Evolutionary conservation across 2,329 filamentous ascomycete genomes (phyloP), one percentile per base, ranked within the genome.

Genomic region (Aspergillus novoparasiticus): DNA sequence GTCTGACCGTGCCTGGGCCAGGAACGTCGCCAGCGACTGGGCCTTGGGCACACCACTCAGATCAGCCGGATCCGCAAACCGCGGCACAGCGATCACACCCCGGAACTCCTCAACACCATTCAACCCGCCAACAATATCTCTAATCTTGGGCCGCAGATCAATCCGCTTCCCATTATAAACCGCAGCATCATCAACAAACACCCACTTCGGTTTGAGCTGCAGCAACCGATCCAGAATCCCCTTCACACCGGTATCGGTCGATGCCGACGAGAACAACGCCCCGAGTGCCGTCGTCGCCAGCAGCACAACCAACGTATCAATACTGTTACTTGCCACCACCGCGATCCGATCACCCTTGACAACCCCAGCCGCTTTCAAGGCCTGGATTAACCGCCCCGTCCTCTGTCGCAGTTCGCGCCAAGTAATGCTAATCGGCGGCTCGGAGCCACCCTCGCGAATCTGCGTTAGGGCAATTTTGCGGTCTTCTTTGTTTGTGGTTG

Each of bases 101-200:
- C 85, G 70, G 66, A 95, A 93, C 39, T 87, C 85, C 11, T 73
- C 60, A 55, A 89, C 85, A 0, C 75, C 82, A 32, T 81, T 79
- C 82, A 95, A 85, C 0, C 90, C 90, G 1, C 80, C 75, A 0
- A 89, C 82, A 21, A 93, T 83, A 43, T 89, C 86, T 30, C 76
- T 75, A 79, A 96, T 94, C 79, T 95, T 95, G 0, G 81, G 77
- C 5, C 90, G 82, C 45, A 96, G 80, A 71, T 95, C 91, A 28
- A 90, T 82, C 0, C 81, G 86, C 76, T 91, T 92, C 53, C 91
- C 91, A 68, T 94, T 94, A 69, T 96, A 96, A 3, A 94, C 79
- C 0, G 92, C 86, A 43, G 84, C 87, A 70, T 95, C 92, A 69
- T 96, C 93, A 72, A 94, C 88, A 73, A 96, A 95, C n/a, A 96